phyloP scores from a whole-genome alignment of 1,284 basidiomycete genomes.

The Bondarzewia mesenterica region DNA sequence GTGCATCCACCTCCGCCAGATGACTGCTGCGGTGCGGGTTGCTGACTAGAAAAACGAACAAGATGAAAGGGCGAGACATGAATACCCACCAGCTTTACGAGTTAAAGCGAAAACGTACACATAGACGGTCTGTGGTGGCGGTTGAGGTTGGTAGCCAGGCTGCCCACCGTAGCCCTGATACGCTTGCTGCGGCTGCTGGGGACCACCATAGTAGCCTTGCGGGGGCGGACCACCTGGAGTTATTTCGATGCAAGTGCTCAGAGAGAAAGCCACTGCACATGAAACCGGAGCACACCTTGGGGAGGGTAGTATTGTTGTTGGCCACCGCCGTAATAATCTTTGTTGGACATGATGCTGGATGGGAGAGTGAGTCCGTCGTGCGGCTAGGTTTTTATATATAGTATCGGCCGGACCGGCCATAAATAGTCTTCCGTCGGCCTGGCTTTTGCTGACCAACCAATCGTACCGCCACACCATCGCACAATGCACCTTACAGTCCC shows the following conservation, averaged over 20 bases:
- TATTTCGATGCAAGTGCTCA: not conserved
- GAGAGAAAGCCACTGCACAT: not conserved
- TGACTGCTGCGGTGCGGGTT: conserved; percentile 34
- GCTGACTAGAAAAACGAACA: conserved; percentile 36
- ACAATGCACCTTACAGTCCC: not conserved
- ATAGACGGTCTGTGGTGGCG: conserved; percentile 65
- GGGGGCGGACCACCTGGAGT: conserved; percentile 44
- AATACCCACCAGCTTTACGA: conserved; percentile 2
- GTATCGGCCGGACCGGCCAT: too few species aligned
- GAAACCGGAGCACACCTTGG: conserved; percentile 34
- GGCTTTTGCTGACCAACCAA: too few species aligned
- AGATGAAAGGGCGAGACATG: not conserved
- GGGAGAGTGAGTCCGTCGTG: conserved; percentile 11
- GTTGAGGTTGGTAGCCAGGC: conserved; percentile 54
- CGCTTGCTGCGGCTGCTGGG: conserved; percentile 65
- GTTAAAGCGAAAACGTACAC: conserved; percentile 40
- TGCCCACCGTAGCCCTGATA: conserved; percentile 41
- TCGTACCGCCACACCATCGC: too few species aligned
- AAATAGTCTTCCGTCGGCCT: too few species aligned
- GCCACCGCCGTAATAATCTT: conserved; percentile 59
- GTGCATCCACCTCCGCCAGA: conserved; percentile 40
- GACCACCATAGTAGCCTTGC: conserved; percentile 71
- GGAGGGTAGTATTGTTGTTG: conserved; percentile 62
- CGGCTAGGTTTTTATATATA: not conserved
- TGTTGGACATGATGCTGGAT: conserved; percentile 51